phyloP scores from a whole-genome alignment of 129 eudicot species.

The Scalesia atractyloides region DNA sequence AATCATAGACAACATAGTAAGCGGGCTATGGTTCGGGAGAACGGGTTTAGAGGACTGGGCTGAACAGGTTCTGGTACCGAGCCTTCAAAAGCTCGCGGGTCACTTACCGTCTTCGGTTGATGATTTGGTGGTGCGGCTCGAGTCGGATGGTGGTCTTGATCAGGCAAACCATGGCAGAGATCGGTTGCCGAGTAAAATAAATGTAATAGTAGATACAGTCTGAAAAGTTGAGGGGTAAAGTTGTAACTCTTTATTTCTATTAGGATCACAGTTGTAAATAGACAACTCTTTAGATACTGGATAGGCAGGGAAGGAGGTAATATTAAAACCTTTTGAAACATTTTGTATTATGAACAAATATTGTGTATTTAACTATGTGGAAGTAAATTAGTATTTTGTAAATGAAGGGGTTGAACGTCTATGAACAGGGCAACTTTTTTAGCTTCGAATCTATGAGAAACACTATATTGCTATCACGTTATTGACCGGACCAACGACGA shows the following conservation, averaged over 20 bases:
- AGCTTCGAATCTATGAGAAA: no score
- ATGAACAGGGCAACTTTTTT: background rate
- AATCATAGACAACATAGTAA: conserved; percentile 57
- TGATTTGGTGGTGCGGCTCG: conserved; percentile 50
- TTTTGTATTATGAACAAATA: background rate
- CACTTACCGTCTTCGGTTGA: conserved; percentile 24
- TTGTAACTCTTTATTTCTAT: conserved; percentile 4
- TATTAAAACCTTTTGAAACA: conserved; percentile 19
- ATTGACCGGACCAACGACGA: no score
- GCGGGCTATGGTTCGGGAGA: conserved; percentile 70
- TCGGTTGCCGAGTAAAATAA: conserved; percentile 64
- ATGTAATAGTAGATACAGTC: conserved; percentile 43
- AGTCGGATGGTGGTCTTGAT: conserved; percentile 40
- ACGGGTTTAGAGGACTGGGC: conserved; percentile 59
- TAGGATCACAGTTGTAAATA: conserved; percentile 32
- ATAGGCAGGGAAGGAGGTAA: conserved; percentile 2
- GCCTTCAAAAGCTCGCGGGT: conserved; percentile 38
- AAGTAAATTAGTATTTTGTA: background rate
- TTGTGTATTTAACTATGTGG: background rate
- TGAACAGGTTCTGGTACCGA: conserved; percentile 44
- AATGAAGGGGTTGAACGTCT: background rate
- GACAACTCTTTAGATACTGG: conserved; percentile 8
- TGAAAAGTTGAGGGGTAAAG: conserved; percentile 16
- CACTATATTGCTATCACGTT: no score
- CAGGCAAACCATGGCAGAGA: conserved; percentile 35